Evolutionary conservation across 805 yeast genomes (phyloP).

Genomic region (Pichia rugopelliculosa): DNA sequence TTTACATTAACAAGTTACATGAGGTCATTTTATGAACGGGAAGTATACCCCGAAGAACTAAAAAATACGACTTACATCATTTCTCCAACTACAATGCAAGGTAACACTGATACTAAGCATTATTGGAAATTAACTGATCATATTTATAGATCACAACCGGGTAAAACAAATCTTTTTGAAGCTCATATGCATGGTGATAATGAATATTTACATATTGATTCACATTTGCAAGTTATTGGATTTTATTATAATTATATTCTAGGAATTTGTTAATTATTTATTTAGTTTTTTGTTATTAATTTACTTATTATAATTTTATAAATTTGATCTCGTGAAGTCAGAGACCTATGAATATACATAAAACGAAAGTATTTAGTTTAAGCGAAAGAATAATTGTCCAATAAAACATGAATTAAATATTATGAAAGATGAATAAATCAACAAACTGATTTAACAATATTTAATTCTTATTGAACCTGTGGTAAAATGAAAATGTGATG

Average conservation of each 20-base stretch:
- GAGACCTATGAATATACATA: too few species aligned
- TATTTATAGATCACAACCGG: slow-evolving; percentile 56
- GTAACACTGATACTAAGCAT: slow-evolving; percentile 62
- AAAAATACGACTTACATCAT: slow-evolving; percentile 25
- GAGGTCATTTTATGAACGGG: slow-evolving; percentile 53
- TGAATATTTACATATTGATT: slow-evolving; percentile 47
- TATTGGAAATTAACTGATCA: slow-evolving; percentile 58
- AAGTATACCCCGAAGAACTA: slow-evolving; percentile 27
- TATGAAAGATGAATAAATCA: too few species aligned
- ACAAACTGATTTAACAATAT: too few species aligned
- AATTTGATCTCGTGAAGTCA: too few species aligned
- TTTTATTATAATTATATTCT: slow-evolving; percentile 15
- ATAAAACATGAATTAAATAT: too few species aligned
- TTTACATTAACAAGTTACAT: slow-evolving; percentile 51
- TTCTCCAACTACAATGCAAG: slow-evolving; percentile 58
- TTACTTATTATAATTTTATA: not conserved
- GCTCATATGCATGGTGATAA: slow-evolving; percentile 53
- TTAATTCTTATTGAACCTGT: too few species aligned
- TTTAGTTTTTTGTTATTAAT: not conserved
- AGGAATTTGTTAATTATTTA: not conserved
- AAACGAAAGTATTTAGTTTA: too few species aligned
- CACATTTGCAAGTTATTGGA: slow-evolving; percentile 53
- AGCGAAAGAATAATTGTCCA: too few species aligned
- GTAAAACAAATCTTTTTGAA: slow-evolving; percentile 26
- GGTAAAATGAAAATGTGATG: too few species aligned